Evolutionary conservation across 768 basidiomycete species (phyloP).

Genomic region (Guyanaporus albipodus): DNA sequence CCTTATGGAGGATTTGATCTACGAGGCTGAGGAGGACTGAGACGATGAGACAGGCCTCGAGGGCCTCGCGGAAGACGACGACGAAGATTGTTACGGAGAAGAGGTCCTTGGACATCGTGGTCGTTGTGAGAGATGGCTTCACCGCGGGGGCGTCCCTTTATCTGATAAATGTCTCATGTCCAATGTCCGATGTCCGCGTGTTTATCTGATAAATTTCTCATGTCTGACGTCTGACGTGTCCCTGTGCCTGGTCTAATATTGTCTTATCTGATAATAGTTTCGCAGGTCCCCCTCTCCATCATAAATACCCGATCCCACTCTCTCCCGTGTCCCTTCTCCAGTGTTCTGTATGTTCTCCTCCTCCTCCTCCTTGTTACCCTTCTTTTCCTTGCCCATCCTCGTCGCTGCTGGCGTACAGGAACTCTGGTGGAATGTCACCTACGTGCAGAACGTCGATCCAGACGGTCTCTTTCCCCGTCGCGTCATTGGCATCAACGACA

Average conservation of each 20-base stretch:
- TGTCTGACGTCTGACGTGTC: too few relatives aligned
- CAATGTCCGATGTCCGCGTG: background rate
- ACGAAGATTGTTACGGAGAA: constrained; percentile 95
- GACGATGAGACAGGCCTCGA: constrained; percentile 90
- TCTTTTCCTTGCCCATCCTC: constrained; percentile 29
- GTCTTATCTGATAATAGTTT: background rate
- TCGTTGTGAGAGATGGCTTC: background rate
- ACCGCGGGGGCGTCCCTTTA: background rate
- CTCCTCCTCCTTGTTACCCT: background rate
- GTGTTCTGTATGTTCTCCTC: too few relatives aligned
- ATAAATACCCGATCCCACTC: background rate
- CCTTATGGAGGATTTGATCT: constrained; percentile 68
- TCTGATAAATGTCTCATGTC: background rate
- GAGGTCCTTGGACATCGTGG: constrained; percentile 33
- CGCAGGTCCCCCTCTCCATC: too few relatives aligned
- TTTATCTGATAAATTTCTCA: background rate
- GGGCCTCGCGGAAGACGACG: constrained; percentile 92
- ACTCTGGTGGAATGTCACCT: constrained; percentile 90
- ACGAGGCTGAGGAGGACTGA: constrained; percentile 88
- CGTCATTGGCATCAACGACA: constrained; percentile 84
- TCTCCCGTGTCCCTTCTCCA: too few relatives aligned
- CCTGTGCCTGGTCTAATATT: too few relatives aligned
- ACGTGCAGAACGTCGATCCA: constrained; percentile 74
- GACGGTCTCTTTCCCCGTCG: constrained; percentile 75
- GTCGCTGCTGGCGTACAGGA: constrained; percentile 67